Percentiles rank a stretch among this genome's conserved stretches.
Evolutionary conservation across 2,329 filamentous ascomycete species (phyloP).

Genomic region (Pseudogymnoascus sp.): DNA sequence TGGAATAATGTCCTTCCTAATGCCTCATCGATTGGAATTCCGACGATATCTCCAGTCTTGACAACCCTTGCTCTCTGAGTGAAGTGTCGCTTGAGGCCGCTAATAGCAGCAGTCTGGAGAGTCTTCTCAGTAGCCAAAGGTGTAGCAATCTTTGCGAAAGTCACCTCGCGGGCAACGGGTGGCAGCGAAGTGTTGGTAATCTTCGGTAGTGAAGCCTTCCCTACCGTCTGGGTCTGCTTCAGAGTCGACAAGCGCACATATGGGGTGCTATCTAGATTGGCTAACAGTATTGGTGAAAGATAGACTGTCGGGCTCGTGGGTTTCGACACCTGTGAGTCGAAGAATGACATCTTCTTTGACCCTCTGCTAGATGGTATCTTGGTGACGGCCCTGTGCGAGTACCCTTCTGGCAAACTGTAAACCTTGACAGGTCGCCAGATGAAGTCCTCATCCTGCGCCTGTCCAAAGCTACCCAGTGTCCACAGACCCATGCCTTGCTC

Average conservation of each 20-base stretch:
- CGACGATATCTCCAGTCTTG: conserved; percentile 80
- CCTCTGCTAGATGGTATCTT: conserved; percentile 52
- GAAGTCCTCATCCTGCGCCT: conserved; percentile 53
- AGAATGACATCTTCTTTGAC: conserved; percentile 52
- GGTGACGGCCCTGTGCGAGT: conserved; percentile 53
- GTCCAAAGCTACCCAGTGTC: conserved; percentile 60
- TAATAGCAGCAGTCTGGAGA: conserved; percentile 78
- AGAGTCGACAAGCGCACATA: conserved; percentile 74
- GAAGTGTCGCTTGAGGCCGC: conserved; percentile 83
- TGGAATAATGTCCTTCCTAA: conserved; percentile 79
- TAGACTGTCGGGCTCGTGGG: conserved; percentile 58
- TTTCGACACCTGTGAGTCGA: conserved; percentile 61
- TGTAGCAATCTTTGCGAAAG: conserved; percentile 79
- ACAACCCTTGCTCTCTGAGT: conserved; percentile 75
- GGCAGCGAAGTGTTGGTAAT: conserved; percentile 50
- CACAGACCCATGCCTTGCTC: conserved; percentile 55
- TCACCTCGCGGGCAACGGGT: conserved; percentile 67
- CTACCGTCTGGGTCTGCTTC: conserved; percentile 41
- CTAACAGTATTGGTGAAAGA: conserved; percentile 77
- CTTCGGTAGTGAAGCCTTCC: conserved; percentile 48
- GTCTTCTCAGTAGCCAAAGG: conserved; percentile 80
- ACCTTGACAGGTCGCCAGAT: conserved; percentile 81
- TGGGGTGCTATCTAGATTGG: conserved; percentile 73
- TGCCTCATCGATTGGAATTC: conserved; percentile 79
- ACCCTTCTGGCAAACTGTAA: conserved; percentile 78